These are phyloP conservation scores for Dichotomopilus funicola DNA, from an alignment of 2,329 filamentous ascomycete genomes.

Conservation along the genomic window DNA sequence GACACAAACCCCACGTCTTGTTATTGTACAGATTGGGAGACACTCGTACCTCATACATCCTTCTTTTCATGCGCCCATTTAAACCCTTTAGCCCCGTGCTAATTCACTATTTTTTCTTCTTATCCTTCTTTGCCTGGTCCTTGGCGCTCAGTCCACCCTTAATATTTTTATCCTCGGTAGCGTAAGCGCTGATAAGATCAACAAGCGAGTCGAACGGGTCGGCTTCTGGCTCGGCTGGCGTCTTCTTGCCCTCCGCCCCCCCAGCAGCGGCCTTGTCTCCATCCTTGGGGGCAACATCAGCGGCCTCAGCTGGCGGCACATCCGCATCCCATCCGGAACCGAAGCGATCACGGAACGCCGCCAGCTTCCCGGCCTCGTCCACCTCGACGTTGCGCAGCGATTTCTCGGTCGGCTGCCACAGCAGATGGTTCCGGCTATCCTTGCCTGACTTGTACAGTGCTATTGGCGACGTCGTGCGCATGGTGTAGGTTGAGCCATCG, in stretches of 20 bases:
- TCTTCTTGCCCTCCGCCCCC: slow-evolving; percentile 17
- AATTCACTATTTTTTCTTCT: slow-evolving; percentile 30
- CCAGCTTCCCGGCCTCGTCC: slow-evolving; percentile 86
- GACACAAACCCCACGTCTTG: too few relatives aligned
- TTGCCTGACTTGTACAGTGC: slow-evolving; percentile 58
- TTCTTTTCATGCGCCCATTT: too few relatives aligned
- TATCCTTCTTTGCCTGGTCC: slow-evolving; percentile 32
- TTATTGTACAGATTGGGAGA: too few relatives aligned
- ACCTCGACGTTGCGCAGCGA: slow-evolving; percentile 83
- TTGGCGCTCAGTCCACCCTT: slow-evolving; percentile 35
- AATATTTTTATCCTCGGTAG: slow-evolving; percentile 34
- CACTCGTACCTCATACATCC: too few relatives aligned
- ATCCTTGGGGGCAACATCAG: slow-evolving; percentile 22
- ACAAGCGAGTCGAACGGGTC: slow-evolving; percentile 35
- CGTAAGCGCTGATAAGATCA: slow-evolving; percentile 49
- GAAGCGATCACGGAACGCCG: slow-evolving; percentile 78
- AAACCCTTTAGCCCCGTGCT: not conserved
- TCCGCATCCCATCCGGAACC: slow-evolving; percentile 73
- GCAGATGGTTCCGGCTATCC: slow-evolving; percentile 79
- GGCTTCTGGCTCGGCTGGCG: slow-evolving; percentile 22
- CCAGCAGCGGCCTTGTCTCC: slow-evolving; percentile 14
- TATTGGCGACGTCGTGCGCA: slow-evolving; percentile 67
- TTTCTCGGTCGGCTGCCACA: slow-evolving; percentile 85
- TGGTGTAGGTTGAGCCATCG: slow-evolving; percentile 79
- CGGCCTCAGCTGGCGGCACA: slow-evolving; percentile 25